A percentile compares a stretch with the other conserved stretches of the same genome.
These are phyloP conservation scores for Trypanosomatidae sp. DNA, from an alignment of 208 protist species.

Conservation along the genomic window DNA sequence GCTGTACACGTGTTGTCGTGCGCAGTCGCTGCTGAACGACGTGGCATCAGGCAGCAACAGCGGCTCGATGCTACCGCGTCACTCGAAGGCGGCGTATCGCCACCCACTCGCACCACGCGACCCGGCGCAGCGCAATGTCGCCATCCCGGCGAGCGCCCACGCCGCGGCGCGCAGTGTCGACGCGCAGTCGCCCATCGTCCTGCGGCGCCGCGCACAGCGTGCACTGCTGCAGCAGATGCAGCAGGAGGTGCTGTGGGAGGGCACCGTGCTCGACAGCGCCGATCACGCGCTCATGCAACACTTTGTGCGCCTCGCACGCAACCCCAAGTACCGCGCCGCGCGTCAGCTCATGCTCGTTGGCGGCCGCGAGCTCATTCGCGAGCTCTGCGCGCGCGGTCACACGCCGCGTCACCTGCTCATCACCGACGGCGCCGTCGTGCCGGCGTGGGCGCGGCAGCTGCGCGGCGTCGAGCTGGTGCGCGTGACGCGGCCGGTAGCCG, in stretches of 20 bases:
- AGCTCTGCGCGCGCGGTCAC: conserved; percentile 54
- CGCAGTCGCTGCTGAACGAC: not conserved
- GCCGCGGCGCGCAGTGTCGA: conserved; percentile 7
- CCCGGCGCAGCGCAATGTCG: conserved; percentile 58
- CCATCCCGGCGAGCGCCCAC: conserved; percentile 34
- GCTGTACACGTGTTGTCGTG: not conserved
- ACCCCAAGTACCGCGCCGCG: conserved; percentile 68
- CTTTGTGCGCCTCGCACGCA: conserved; percentile 51
- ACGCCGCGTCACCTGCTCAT: conserved; percentile 59
- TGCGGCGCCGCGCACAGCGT: conserved; percentile 54
- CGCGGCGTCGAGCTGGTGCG: conserved; percentile 34
- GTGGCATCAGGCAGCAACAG: conserved; percentile 30
- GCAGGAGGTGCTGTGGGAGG: conserved; percentile 79
- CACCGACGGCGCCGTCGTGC: conserved; percentile 32
- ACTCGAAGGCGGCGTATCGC: conserved; percentile 34
- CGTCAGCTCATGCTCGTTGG: conserved; percentile 60
- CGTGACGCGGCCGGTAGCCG: conserved; percentile 27
- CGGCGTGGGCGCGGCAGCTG: conserved; percentile 26
- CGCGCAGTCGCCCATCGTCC: conserved; percentile 27
- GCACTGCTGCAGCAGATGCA: conserved; percentile 60
- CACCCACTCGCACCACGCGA: conserved; percentile 66
- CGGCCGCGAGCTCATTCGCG: conserved; percentile 65
- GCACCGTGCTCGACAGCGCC: conserved; percentile 60
- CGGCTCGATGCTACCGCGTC: conserved; percentile 16
- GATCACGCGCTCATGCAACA: conserved; percentile 63